These are phyloP conservation scores for Lachnellula arida DNA, from an alignment of 2,329 filamentous ascomycete genomes.

Conservation along the genomic window DNA sequence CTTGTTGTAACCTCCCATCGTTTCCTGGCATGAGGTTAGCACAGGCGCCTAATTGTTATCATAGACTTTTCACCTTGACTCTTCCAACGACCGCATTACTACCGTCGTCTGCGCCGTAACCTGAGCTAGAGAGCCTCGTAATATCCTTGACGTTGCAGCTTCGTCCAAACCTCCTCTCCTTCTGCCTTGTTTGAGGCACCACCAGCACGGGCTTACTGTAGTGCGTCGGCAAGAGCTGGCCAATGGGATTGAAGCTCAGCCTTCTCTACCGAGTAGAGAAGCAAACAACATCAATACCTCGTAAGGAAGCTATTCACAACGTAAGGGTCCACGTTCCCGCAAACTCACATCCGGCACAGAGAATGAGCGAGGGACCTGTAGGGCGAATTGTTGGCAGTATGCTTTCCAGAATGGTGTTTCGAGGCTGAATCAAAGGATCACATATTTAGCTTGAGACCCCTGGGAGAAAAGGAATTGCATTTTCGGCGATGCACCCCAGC, in stretches of 20 bases:
- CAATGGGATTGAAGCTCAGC: constrained; percentile 5
- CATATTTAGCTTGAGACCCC: background rate
- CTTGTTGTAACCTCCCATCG: constrained; percentile 64
- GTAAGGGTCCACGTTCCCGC: background rate
- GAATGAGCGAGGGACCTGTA: background rate
- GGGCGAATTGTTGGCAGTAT: background rate
- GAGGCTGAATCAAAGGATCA: background rate
- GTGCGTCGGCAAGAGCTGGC: background rate
- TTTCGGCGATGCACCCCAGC: background rate
- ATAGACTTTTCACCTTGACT: constrained; percentile 42
- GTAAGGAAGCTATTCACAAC: background rate
- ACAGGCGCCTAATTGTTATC: background rate
- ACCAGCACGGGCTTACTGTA: background rate
- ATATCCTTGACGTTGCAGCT: background rate
- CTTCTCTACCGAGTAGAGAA: background rate
- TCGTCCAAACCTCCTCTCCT: background rate
- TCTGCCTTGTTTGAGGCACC: background rate
- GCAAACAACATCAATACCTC: background rate
- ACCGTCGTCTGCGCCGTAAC: constrained; percentile 7
- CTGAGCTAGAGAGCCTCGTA: background rate
- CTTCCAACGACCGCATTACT: constrained; percentile 50
- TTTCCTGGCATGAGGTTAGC: constrained; percentile 42
- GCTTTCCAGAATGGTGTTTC: background rate
- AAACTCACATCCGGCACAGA: too few relatives aligned
- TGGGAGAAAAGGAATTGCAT: background rate